Percentiles rank a stretch among this genome's conserved stretches.
phyloP scores from a whole-genome alignment of 2,329 filamentous ascomycete species.

The Botryotinia narcissicola region DNA sequence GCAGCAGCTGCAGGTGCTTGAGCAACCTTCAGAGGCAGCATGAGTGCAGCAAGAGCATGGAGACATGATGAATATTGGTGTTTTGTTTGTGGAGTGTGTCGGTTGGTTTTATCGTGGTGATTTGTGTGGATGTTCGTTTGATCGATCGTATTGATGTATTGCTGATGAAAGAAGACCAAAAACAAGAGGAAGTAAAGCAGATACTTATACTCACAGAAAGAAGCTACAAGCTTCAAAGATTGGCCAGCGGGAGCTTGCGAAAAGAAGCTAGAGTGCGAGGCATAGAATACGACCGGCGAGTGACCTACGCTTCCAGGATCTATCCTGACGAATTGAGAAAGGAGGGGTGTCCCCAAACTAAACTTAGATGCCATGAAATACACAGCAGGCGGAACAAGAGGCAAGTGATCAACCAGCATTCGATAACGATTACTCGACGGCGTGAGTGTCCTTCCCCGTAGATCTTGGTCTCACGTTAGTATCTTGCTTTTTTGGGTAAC shows the following conservation, averaged over 20 bases:
- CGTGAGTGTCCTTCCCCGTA: background rate
- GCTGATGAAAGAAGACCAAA: background rate
- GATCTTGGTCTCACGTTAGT: background rate
- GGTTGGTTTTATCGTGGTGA: background rate
- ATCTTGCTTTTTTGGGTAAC: background rate
- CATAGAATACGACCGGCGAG: background rate
- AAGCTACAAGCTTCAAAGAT: background rate
- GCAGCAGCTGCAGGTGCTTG: slow-evolving; percentile 9
- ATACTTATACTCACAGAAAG: background rate
- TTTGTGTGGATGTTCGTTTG: background rate
- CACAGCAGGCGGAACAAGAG: background rate
- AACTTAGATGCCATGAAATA: background rate
- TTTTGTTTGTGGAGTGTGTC: background rate
- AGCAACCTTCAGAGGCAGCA: slow-evolving; percentile 4
- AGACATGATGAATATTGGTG: background rate
- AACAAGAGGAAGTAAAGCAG: background rate
- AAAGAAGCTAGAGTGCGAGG: background rate
- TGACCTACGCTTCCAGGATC: background rate
- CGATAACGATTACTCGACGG: background rate
- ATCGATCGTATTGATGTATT: background rate
- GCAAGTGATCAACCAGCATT: slow-evolving; percentile 6
- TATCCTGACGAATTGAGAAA: slow-evolving; percentile 1
- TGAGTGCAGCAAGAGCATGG: slow-evolving; percentile 16
- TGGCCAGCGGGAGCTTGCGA: background rate
- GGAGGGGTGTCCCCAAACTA: background rate